These are phyloP conservation scores for Hypoxylon fragiforme DNA, from an alignment of 495 filamentous ascomycete genomes.

Conservation along the genomic window DNA sequence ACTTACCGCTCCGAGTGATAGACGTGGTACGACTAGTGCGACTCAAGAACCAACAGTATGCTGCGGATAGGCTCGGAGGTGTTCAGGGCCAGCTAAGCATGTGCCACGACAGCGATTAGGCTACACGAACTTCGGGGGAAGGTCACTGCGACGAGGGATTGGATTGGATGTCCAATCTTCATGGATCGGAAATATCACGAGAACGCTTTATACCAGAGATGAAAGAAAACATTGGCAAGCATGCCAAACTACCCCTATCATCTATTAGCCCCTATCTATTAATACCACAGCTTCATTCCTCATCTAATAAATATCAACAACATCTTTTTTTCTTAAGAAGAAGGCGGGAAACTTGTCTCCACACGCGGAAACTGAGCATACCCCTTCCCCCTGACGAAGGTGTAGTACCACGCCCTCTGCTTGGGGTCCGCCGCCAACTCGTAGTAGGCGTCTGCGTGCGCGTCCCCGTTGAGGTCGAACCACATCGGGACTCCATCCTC, in stretches of 20 bases:
- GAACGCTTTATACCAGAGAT: too few species aligned
- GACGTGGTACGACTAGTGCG: slow-evolving; percentile 16
- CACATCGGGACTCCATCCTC: slow-evolving; percentile 36
- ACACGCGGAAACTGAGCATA: slow-evolving; percentile 25
- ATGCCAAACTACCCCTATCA: too few species aligned
- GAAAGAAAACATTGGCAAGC: too few species aligned
- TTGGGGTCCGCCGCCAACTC: slow-evolving; percentile 35
- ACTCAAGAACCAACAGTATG: slow-evolving; percentile 21
- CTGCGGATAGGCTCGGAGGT: slow-evolving; percentile 6
- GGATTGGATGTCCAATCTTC: too few species aligned
- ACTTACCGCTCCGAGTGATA: slow-evolving; percentile 11
- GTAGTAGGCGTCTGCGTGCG: slow-evolving; percentile 41
- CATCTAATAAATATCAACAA: too few species aligned
- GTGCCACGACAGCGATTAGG: slow-evolving; percentile 2
- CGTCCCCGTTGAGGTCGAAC: slow-evolving; percentile 33
- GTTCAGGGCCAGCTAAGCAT: neutral
- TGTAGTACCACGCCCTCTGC: slow-evolving; percentile 44
- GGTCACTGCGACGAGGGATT: too few species aligned
- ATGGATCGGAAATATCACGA: too few species aligned
- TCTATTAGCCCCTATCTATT: too few species aligned
- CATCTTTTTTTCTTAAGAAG: too few species aligned
- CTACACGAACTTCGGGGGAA: neutral
- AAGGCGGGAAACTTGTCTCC: neutral
- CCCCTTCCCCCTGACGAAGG: slow-evolving; percentile 45
- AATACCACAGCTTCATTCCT: too few species aligned